Base-by-base conservation (phyloP, 75 land plant genomes). In the Azolla pinnata region DNA sequence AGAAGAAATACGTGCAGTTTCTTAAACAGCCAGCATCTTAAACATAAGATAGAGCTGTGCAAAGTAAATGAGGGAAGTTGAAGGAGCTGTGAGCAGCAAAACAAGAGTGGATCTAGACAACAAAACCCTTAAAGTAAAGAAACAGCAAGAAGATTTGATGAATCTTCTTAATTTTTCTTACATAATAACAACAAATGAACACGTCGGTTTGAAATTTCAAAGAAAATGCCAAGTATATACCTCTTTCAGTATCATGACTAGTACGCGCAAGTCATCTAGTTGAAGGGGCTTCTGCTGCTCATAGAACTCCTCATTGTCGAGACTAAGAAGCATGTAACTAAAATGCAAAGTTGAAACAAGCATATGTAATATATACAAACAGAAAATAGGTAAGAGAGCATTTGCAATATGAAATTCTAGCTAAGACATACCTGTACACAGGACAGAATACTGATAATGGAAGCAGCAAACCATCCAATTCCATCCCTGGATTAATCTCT, bases 301-400 rank as follows among this genome's bases (percentile, higher is more conserved):
- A 66, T 92, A 88, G 57, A 92, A 92, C 71, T 92, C 97, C 63
- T 92, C 97, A 72, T 88, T 88, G 57, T 92, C 97, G 35, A 85
- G 68, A 34, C 87, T 81, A 60, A 59, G 75, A 44, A 92, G 77
- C 87, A 92, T 82, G 70, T 83, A 78, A 70, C 97, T 92, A 74
- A 26, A 45, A 54, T 12, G 9, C 57, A 57, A 50, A n/a, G n/a
- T n/a, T n/a, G 4, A 56, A 56, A 56, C 31, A 56, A 56, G 31
- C 44, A 1, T 12, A 2, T 3, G 18, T 12, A 21, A 25, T 8
- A 14, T 5, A 17, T 7, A 19, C 27, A 2, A 1, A 49, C 17
- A 2, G 14, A 23, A 54, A 10, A 54, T 27, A 28, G 19, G 19
- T 8, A 19, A 29, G 29, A 31, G 18, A 17, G 29, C 20, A n/a